Evolutionary conservation across 306 rosid species (phyloP).

Genomic region (Pueraria montana): DNA sequence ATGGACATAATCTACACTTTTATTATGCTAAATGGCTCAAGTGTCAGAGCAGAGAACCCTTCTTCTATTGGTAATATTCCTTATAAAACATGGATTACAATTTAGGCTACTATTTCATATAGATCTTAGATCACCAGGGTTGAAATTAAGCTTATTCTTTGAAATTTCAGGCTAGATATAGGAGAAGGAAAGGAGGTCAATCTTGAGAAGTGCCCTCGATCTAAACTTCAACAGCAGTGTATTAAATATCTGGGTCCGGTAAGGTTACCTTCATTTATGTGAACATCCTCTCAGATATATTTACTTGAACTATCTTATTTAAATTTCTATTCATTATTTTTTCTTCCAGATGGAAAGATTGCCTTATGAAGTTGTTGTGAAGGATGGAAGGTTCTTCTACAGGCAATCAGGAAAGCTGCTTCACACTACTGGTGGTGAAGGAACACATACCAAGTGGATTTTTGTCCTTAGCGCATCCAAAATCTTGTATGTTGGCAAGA

Average conservation of each 20-base stretch:
- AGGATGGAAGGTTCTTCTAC: slow-evolving; percentile 66
- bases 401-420: slow-evolving; percentile 61
- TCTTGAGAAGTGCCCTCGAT: slow-evolving; percentile 68
- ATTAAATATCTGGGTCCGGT: slow-evolving; percentile 94
- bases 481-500: slow-evolving; percentile 71
- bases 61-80: slow-evolving; percentile 81
- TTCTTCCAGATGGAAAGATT: slow-evolving; percentile 69
- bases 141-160: slow-evolving; percentile 29
- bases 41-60: slow-evolving; percentile 80
- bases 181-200: slow-evolving; percentile 87
- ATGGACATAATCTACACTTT: slow-evolving; percentile 94
- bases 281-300: slow-evolving; percentile 6
- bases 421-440: slow-evolving; percentile 62
- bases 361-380: slow-evolving; percentile 68
- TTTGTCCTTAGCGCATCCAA: slow-evolving; percentile 90
- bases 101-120: background rate
- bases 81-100: slow-evolving; percentile 4
- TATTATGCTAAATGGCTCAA: slow-evolving; percentile 89
- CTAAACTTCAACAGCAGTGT: slow-evolving; percentile 86
- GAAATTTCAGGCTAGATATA: slow-evolving; percentile 77
- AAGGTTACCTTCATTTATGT: slow-evolving; percentile 42
- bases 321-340: background rate
- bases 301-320: background rate
- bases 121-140: background rate
- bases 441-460: slow-evolving; percentile 71